These are phyloP conservation scores for Syncephalastrum monosporum DNA, from an alignment of 371 early-diverging fungal species.

Conservation along the genomic window DNA sequence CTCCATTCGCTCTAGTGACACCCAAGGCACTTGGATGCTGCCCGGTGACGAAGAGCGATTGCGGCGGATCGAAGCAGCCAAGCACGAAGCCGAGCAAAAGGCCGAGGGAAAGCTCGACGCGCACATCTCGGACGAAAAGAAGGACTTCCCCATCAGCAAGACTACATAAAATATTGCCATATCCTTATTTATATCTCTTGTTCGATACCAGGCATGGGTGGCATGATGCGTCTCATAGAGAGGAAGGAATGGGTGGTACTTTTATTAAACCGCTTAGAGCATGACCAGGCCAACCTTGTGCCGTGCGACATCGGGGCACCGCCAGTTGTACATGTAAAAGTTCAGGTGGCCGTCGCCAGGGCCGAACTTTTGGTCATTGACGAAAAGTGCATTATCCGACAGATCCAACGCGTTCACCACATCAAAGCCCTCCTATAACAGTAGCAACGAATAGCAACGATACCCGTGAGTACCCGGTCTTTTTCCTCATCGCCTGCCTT, in stretches of 20 bases:
- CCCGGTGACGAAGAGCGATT: slow-evolving; percentile 38
- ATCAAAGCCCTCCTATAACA: slow-evolving; percentile 66
- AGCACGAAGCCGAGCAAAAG: no score
- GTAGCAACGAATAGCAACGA: no score
- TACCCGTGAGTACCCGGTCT: background rate
- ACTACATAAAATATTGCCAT: background rate
- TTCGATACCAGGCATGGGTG: no score
- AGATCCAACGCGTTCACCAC: slow-evolving; percentile 91
- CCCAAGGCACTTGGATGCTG: slow-evolving; percentile 45
- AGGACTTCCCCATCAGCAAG: no score
- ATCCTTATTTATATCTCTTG: background rate
- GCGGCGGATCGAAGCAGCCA: background rate
- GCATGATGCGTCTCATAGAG: no score
- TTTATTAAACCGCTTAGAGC: slow-evolving; percentile 47
- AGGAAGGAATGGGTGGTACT: no score
- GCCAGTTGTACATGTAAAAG: slow-evolving; percentile 96
- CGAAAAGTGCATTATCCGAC: slow-evolving; percentile 78
- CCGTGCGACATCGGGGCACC: slow-evolving; percentile 63
- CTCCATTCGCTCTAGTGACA: slow-evolving; percentile 23
- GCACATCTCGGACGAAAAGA: no score
- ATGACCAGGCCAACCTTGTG: slow-evolving; percentile 86
- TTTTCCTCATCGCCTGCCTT: background rate
- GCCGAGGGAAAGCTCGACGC: no score
- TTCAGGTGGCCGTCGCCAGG: slow-evolving; percentile 92
- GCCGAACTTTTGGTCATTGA: slow-evolving; percentile 86